These are phyloP conservation scores for Gyromitra esculenta DNA, from an alignment of 2,329 filamentous ascomycete genomes.

Conservation along the genomic window DNA sequence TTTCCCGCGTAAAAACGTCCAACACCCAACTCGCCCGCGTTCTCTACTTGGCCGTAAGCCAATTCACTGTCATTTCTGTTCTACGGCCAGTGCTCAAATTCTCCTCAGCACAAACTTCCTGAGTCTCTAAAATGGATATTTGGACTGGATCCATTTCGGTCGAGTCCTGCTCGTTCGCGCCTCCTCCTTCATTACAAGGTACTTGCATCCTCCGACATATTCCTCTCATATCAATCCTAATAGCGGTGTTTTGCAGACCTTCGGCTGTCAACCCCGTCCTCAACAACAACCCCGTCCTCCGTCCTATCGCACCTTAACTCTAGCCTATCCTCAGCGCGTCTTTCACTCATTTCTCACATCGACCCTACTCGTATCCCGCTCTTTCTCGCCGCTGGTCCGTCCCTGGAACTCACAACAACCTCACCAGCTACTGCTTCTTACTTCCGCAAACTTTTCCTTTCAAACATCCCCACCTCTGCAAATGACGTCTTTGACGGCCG, in stretches of 20 bases:
- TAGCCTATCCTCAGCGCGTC: slow-evolving; percentile 45
- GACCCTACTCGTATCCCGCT: slow-evolving; percentile 53
- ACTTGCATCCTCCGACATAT: neutral
- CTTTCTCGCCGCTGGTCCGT: slow-evolving; percentile 56
- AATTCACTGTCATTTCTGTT: slow-evolving; percentile 19
- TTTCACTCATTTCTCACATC: slow-evolving; percentile 50
- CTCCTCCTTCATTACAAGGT: slow-evolving; percentile 39
- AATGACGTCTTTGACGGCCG: slow-evolving; percentile 34
- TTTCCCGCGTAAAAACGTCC: neutral
- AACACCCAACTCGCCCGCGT: neutral
- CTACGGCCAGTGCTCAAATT: neutral
- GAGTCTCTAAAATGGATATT: slow-evolving; percentile 40
- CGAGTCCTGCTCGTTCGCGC: slow-evolving; percentile 27
- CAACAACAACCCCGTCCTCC: slow-evolving; percentile 42
- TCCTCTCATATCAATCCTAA: slow-evolving; percentile 11
- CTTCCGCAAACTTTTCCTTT: slow-evolving; percentile 54
- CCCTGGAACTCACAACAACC: slow-evolving; percentile 53
- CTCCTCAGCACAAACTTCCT: neutral
- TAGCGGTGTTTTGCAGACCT: slow-evolving; percentile 33
- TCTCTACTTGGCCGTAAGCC: slow-evolving; percentile 7
- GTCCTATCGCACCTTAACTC: slow-evolving; percentile 49
- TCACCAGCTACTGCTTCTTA: slow-evolving; percentile 48
- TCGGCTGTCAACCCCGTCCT: slow-evolving; percentile 42
- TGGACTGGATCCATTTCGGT: slow-evolving; percentile 49
- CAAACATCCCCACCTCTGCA: slow-evolving; percentile 37